These are phyloP conservation scores for Malassezia vespertilionis DNA, from an alignment of 1,284 basidiomycete genomes.

Conservation along the genomic window DNA sequence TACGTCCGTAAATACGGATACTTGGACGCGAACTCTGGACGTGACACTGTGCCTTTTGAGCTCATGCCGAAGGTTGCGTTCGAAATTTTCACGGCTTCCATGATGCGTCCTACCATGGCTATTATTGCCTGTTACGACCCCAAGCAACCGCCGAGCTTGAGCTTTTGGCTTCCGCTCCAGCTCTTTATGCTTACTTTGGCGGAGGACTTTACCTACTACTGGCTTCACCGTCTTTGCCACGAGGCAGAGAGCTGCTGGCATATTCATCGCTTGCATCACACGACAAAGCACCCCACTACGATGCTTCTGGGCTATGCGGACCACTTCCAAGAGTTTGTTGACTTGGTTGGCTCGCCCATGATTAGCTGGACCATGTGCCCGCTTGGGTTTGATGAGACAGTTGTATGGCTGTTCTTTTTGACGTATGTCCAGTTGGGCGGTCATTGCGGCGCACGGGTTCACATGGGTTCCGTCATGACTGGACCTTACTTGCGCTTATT, in stretches of 20 bases:
- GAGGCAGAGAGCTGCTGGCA: slow-evolving; percentile 23
- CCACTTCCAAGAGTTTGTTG: slow-evolving; percentile 30
- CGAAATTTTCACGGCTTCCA: slow-evolving; percentile 15
- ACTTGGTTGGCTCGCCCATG: slow-evolving; percentile 28
- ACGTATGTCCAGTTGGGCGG: slow-evolving; percentile 30
- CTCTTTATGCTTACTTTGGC: slow-evolving; percentile 16
- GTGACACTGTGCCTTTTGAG: slow-evolving; percentile 30
- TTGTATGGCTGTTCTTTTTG: slow-evolving; percentile 23
- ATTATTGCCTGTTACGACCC: slow-evolving; percentile 16
- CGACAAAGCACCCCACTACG: too few relatives aligned
- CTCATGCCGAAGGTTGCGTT: too few relatives aligned
- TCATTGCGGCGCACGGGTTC: slow-evolving; percentile 29
- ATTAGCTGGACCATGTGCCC: slow-evolving; percentile 22
- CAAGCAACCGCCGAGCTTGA: slow-evolving; percentile 2
- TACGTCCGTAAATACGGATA: too few relatives aligned
- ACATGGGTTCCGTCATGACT: slow-evolving; percentile 27
- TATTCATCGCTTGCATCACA: slow-evolving; percentile 20
- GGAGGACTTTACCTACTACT: slow-evolving; percentile 36
- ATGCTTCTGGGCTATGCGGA: slow-evolving; percentile 28
- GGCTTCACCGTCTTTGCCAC: too few relatives aligned
- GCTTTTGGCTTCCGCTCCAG: slow-evolving; percentile 19
- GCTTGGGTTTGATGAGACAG: slow-evolving; percentile 24
- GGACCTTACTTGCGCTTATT: slow-evolving; percentile 23
- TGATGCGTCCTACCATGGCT: slow-evolving; percentile 1
- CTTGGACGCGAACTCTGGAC: slow-evolving; percentile 21